Conservation (phyloP, 192 early-diverging fungal genomes). For the Linnemannia hyalina region DNA sequence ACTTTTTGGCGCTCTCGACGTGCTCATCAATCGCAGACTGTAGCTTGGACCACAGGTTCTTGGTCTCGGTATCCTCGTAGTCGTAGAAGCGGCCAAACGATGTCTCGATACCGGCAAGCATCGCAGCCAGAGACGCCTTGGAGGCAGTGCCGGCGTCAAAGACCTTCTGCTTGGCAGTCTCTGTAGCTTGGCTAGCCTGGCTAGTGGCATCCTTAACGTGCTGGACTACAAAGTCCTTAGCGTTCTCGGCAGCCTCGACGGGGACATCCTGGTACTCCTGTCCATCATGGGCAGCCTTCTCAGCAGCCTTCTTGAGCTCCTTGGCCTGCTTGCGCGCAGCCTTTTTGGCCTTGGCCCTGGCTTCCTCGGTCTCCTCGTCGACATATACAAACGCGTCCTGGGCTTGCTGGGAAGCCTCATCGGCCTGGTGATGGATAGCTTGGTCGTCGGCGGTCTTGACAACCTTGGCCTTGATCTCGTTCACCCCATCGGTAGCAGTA, state of each 20-base stretch:
- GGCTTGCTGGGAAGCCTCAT: slow-evolving; percentile 9
- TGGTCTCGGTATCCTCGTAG: slow-evolving; percentile 45
- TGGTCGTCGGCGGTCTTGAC: slow-evolving; percentile 1
- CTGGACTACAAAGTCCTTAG: slow-evolving; percentile 17
- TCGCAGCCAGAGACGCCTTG: slow-evolving; percentile 39
- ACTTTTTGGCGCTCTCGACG: slow-evolving; percentile 31
- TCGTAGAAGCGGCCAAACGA: slow-evolving; percentile 39
- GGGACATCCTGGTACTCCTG: slow-evolving; percentile 7
- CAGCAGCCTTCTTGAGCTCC: not conserved
- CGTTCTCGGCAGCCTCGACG: slow-evolving; percentile 21
- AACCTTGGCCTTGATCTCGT: slow-evolving; percentile 28
- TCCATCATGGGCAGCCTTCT: slow-evolving; percentile 18
- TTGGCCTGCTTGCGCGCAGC: slow-evolving; percentile 19
- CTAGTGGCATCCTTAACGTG: slow-evolving; percentile 19
- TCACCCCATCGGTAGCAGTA: slow-evolving; percentile 16
- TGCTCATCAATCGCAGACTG: slow-evolving; percentile 47
- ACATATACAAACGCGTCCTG: slow-evolving; percentile 1
- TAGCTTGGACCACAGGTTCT: slow-evolving; percentile 45
- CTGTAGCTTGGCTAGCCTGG: slow-evolving; percentile 18
- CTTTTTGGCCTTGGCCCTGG: not conserved
- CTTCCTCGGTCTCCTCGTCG: not conserved
- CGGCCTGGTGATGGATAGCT: not conserved
- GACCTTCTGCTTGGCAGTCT: slow-evolving; percentile 31
- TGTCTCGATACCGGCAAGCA: slow-evolving; percentile 36
- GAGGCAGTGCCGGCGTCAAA: slow-evolving; percentile 30